Percentiles rank a stretch among this genome's conserved stretches.
phyloP scores from a whole-genome alignment of 2,329 filamentous ascomycete species.

The Ophiostoma sp. region DNA sequence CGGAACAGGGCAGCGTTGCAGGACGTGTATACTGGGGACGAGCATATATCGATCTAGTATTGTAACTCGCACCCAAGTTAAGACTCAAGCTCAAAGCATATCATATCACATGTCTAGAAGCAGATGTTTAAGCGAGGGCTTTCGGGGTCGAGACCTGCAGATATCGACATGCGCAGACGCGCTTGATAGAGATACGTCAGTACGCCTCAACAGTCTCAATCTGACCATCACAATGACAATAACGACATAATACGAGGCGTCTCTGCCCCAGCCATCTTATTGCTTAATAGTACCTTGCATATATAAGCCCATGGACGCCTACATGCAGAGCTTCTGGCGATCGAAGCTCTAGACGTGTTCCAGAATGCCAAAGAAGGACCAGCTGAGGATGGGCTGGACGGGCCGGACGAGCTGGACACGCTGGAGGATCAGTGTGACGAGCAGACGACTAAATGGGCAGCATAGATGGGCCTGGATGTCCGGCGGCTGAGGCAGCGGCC shows the following conservation, averaged over 20 bases:
- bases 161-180: not conserved
- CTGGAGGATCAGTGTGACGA: too few species aligned
- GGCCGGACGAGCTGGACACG: too few species aligned
- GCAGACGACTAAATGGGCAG: too few species aligned
- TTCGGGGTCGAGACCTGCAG: not conserved
- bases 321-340: not conserved
- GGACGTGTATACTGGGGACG: not conserved
- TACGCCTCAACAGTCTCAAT: slow-evolving; percentile 3
- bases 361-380: not conserved
- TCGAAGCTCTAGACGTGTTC: not conserved
- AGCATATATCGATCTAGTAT: not conserved
- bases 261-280: not conserved
- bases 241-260: not conserved
- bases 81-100: not conserved
- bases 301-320: not conserved
- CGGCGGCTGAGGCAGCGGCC: too few species aligned
- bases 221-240: not conserved
- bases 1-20: not conserved
- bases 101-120: not conserved
- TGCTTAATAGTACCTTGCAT: slow-evolving; percentile 3
- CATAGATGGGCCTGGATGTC: too few species aligned
- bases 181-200: not conserved
- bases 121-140: not conserved
- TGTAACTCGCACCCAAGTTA: not conserved
- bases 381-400: not conserved